Percentiles rank a stretch among this genome's conserved stretches.
These are phyloP conservation scores for Lipomyces lipofer DNA, from an alignment of 805 yeast species.

Conservation along the genomic window DNA sequence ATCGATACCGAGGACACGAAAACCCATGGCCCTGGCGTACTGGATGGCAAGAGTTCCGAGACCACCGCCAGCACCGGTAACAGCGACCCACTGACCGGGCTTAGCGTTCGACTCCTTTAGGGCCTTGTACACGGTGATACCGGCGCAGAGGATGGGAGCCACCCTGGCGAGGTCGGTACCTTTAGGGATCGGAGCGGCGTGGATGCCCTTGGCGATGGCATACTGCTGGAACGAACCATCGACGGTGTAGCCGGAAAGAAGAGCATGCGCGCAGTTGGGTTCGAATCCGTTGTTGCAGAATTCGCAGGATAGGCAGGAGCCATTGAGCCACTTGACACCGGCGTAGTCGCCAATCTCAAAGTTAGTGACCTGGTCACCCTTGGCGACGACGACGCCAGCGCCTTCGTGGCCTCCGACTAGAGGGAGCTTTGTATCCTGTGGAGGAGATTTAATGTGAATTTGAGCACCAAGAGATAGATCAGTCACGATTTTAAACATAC, in stretches of 20 bases:
- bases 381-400: slow-evolving; percentile 80
- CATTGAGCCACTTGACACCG: slow-evolving; percentile 82
- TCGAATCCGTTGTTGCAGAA: slow-evolving; percentile 65
- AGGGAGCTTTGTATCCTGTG: slow-evolving; percentile 58
- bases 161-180: slow-evolving; percentile 72
- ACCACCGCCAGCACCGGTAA: slow-evolving; percentile 81
- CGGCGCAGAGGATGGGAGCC: slow-evolving; percentile 87
- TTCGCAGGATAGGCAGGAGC: slow-evolving; percentile 76
- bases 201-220: slow-evolving; percentile 84
- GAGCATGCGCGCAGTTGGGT: slow-evolving; percentile 69
- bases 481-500: too few relatives aligned
- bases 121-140: slow-evolving; percentile 89
- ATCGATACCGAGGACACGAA: slow-evolving; percentile 69
- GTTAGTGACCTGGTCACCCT: slow-evolving; percentile 66
- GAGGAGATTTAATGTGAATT: not conserved
- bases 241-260: slow-evolving; percentile 80
- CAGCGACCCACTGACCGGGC: slow-evolving; percentile 75
- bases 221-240: slow-evolving; percentile 92
- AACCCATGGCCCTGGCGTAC: slow-evolving; percentile 77
- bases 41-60: slow-evolving; percentile 73
- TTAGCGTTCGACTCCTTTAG: slow-evolving; percentile 70
- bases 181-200: slow-evolving; percentile 76
- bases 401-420: slow-evolving; percentile 90
- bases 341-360: slow-evolving; percentile 79
- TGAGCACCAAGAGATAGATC: not conserved